Percentiles rank a stretch among this genome's conserved stretches.
Conservation (phyloP, 129 eudicot species). For the Logfia minima region DNA sequence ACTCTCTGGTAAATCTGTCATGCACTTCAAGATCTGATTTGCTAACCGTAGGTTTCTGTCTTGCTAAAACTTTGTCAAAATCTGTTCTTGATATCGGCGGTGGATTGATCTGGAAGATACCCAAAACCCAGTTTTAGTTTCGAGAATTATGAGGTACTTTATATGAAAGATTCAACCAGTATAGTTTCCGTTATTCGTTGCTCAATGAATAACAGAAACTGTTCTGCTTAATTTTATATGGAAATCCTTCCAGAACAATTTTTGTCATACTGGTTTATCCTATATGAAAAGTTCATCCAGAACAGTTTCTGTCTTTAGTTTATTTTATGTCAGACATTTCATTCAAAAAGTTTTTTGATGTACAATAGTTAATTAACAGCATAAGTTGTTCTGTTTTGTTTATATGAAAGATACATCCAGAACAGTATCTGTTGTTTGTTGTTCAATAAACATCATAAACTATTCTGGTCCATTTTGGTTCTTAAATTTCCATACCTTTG, state of each 20-base stretch:
- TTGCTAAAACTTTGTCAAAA: slow-evolving; percentile 54
- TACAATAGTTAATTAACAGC: background rate
- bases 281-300: background rate
- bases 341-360: background rate
- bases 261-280: background rate
- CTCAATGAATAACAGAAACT: background rate
- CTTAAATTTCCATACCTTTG: slow-evolving; percentile 42
- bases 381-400: background rate
- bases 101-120: slow-evolving; percentile 44
- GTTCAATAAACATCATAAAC: background rate
- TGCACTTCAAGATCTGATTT: slow-evolving; percentile 56
- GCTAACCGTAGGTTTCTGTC: slow-evolving; percentile 62
- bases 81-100: slow-evolving; percentile 54
- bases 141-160: background rate
- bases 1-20: slow-evolving; percentile 57
- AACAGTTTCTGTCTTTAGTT: background rate
- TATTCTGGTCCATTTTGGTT: background rate
- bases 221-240: background rate
- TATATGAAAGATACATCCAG: too few species aligned
- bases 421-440: too few species aligned
- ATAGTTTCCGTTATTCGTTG: background rate
- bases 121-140: slow-evolving; percentile 18
- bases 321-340: background rate
- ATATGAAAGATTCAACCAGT: background rate
- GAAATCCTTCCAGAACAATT: background rate